Evolutionary conservation across 495 filamentous ascomycete genomes (phyloP), one percentile per base, ranked within the genome.

Genomic region (Hypoxylon fuscum): DNA sequence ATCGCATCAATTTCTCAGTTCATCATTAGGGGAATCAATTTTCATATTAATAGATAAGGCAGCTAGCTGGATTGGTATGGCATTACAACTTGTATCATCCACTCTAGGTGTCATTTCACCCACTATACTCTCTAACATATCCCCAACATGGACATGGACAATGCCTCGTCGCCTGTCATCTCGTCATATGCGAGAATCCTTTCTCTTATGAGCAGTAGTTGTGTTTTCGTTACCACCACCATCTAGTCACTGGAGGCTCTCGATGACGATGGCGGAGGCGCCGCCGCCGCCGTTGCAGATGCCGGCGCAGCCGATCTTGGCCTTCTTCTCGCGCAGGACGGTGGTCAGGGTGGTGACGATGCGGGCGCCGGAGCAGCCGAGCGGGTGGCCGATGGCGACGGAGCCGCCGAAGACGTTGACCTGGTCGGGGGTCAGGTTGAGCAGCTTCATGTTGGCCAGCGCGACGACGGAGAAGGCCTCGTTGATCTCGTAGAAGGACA

Each of bases 231-330:
- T 18, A 18, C 12, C 6, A 2, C 25, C 14, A 5, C 34, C 51
- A 29, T 44, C 22, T 50, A 68, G 60, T 81, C 72, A 82, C 72
- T 79, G 76, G 64, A 86, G 65, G 62, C 74, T 85, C 81, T 98
- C 94, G 66, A 98, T 81, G 47, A 98, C 90, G 55, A 98, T 77
- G 43, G 96, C 93, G 69, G 87, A 91, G 34, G 95, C 95, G 66
- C 95, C 95, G 66, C 95, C 95, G 35, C 95, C 95, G 55, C 95
- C 95, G 78, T 98, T 98, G 85, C 95, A 98, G 70, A 98, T 98
- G 37, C 93, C 95, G 31, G 90, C 93, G 70, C 86, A 89, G 42
- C 95, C 95, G 74, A 97, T 86, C 88, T 96, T 98, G 49, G 86
- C 93, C 72, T 90, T 89, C 81, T 92, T 91, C 63, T 94, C 90